Evolutionary conservation across 352 stramenopile species (phyloP).

Genomic region (Phytophthora hibernalis): DNA sequence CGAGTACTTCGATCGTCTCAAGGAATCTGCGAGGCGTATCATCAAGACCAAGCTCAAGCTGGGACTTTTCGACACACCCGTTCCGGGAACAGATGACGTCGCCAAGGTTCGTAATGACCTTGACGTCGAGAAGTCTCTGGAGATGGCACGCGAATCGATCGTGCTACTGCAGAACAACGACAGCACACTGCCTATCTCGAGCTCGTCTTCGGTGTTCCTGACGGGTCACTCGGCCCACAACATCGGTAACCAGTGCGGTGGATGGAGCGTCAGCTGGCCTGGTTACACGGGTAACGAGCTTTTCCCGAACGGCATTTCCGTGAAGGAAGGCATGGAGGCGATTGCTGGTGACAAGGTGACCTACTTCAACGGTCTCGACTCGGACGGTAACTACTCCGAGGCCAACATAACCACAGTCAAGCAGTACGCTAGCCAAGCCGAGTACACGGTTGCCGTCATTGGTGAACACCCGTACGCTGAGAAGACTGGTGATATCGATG

Average conservation of each 20-base stretch:
- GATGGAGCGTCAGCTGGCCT: slow-evolving; percentile 62
- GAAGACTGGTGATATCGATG: slow-evolving; percentile 81
- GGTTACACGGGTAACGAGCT: slow-evolving; percentile 59
- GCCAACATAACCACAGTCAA: slow-evolving; percentile 55
- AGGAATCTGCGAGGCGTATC: slow-evolving; percentile 61
- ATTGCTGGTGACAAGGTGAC: slow-evolving; percentile 33
- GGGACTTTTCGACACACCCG: slow-evolving; percentile 61
- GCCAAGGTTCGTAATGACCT: slow-evolving; percentile 45
- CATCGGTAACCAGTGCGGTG: slow-evolving; percentile 44
- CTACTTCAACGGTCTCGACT: slow-evolving; percentile 62
- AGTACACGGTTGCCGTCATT: slow-evolving; percentile 74
- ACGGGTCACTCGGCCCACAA: slow-evolving; percentile 38
- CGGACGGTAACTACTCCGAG: slow-evolving; percentile 52
- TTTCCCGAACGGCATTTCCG: slow-evolving; percentile 56
- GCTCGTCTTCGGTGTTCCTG: slow-evolving; percentile 34
- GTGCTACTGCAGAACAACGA: slow-evolving; percentile 85
- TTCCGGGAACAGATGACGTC: slow-evolving; percentile 52
- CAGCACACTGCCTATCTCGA: slow-evolving; percentile 49
- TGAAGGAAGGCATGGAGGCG: slow-evolving; percentile 56
- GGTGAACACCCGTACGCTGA: slow-evolving; percentile 81
- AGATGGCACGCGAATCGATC: slow-evolving; percentile 76
- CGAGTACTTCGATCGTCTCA: slow-evolving; percentile 50
- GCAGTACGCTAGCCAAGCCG: slow-evolving; percentile 40
- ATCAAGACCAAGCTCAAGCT: slow-evolving; percentile 71
- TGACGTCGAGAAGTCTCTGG: slow-evolving; percentile 56